These are phyloP conservation scores for Heliosperma pusillum DNA, from an alignment of 148 eudicot species.

Conservation along the genomic window DNA sequence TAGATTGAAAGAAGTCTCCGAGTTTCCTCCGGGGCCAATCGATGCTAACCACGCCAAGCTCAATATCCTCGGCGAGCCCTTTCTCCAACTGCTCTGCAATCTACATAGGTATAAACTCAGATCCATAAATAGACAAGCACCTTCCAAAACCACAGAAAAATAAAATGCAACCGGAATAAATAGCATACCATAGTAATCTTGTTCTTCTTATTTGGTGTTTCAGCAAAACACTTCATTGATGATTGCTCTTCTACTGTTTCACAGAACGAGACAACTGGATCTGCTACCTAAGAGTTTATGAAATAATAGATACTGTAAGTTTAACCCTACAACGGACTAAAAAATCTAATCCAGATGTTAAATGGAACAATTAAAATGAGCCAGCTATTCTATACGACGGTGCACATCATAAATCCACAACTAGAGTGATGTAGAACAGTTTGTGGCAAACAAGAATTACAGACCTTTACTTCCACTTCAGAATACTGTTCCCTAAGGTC, in stretches of 20 bases:
- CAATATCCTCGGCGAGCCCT: conserved; percentile 98
- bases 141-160: background rate
- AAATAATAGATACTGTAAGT: background rate
- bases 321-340: conserved; percentile 2
- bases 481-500: conserved; percentile 98
- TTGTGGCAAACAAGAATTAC: background rate
- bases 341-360: background rate
- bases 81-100: conserved; percentile 96
- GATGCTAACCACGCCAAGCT: conserved; percentile 79
- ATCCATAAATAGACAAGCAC: conserved; percentile 6
- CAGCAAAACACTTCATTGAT: conserved; percentile 98
- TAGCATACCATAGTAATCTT: conserved; percentile 86
- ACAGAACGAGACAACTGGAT: conserved; percentile 98
- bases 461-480: conserved; percentile 98
- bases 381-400: background rate
- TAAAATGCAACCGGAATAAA: background rate
- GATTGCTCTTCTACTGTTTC: conserved; percentile 98
- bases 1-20: conserved; percentile 86
- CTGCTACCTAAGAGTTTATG: conserved; percentile 64
- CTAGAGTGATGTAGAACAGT: background rate
- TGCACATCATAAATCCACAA: background rate
- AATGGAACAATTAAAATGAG: background rate
- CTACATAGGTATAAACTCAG: conserved; percentile 28
- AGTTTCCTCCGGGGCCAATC: conserved; percentile 92
- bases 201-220: conserved; percentile 94